Evolutionary conservation across 371 early-diverging fungal species (phyloP), one percentile per base, ranked within the genome.

Genomic region (Nematocida homosporus): DNA sequence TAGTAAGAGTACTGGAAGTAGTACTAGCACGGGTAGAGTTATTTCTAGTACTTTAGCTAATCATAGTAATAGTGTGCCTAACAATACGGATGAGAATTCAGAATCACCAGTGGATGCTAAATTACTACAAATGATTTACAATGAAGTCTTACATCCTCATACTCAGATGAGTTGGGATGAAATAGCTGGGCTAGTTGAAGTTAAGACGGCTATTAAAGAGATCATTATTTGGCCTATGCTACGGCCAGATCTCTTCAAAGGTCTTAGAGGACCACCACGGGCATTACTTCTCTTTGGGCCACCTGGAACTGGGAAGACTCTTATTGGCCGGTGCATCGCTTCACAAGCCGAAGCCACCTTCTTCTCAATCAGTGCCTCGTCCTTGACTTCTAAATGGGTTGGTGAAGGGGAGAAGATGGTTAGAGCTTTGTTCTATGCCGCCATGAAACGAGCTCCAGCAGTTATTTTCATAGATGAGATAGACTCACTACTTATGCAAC

Each of bases 371-470:
- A 88, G 88, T 77, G 88, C 91, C 0, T 90, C 91, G 8, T 89
- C 92, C 5, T 84, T 94, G 40, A 93, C 93, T 1, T 90, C 90
- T 13, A 93, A 93, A 80, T 94, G 92, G 92, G 88, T 92, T 16
- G 94, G 94, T 30, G 94, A 94, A 78, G 92, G 92, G 40, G 95
- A 94, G 67, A 93, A 93, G 82, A 89, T 93, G 91, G 93, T 90
- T 1, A 87, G 93, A 0, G 90, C 92, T 18, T 80, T 94, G 47
- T 94, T 94, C 86, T 89, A 91, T 0, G 88, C 93, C 0, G 94
- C 94, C 1, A 79, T 92, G 30, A 87, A 87, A 51, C 86, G 88
- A 67, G 90, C 90, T 80, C 93, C 94, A 16, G 86, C 89, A 1
- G 92, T 93, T 0, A 89, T 93, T 6, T 94, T 94, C 63, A 87